These are phyloP conservation scores for Corymbia calophylla DNA, from an alignment of 441 rosid genomes.

Conservation along the genomic window DNA sequence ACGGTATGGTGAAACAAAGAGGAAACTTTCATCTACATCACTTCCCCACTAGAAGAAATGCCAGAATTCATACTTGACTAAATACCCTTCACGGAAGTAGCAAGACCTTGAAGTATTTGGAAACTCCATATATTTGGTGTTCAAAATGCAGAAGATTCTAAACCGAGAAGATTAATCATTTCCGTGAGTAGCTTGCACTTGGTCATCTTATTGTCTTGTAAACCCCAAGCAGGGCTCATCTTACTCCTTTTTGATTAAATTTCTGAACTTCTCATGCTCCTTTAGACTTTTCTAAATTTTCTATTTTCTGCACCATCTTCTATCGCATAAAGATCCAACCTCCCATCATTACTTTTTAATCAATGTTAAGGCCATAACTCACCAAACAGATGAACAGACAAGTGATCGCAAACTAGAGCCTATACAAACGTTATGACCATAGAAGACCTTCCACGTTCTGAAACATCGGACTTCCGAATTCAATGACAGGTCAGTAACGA, in stretches of 20 bases:
- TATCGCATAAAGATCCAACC: not conserved
- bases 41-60: not conserved
- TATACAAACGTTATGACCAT: not conserved
- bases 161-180: too few relatives aligned
- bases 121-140: not conserved
- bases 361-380: not conserved
- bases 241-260: not conserved
- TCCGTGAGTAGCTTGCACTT: too few relatives aligned
- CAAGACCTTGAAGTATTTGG: not conserved
- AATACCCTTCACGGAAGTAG: not conserved
- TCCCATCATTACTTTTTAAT: not conserved
- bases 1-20: not conserved
- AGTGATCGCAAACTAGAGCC: not conserved
- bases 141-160: not conserved
- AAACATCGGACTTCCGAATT: not conserved
- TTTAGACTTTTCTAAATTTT: not conserved
- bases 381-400: not conserved
- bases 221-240: not conserved
- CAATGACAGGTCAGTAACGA: not conserved
- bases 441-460: not conserved
- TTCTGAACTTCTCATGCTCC: not conserved
- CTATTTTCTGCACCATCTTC: not conserved
- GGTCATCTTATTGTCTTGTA: not conserved
- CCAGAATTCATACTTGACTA: not conserved
- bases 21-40: not conserved